Evolutionary conservation across 768 basidiomycete genomes (phyloP), one percentile per base, ranked within the genome.

Genomic region (Sporobolomyces pararoseus): DNA sequence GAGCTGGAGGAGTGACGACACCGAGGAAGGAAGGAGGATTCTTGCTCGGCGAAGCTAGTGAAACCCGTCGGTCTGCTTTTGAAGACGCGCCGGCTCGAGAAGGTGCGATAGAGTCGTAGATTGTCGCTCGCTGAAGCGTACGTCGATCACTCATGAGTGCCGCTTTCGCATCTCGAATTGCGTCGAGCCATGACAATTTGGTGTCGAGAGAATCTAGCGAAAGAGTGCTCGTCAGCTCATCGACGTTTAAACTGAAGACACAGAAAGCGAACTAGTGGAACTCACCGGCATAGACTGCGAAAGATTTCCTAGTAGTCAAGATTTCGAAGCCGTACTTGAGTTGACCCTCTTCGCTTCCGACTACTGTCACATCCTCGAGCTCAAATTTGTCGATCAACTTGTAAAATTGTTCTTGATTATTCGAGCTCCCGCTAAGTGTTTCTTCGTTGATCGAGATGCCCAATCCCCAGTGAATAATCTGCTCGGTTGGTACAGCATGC

Each of bases 331-430:
- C 63, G 37, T 69, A 68, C 70, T 50, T 42, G 32, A 27, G 25
- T n/a, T 46, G 31, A 7, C n/a, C 27, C 31, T 70, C 75, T 4
- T 70, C 76, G 13, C 52, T 66, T 1, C 65, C 72, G 4, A 76
- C 70, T 10, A 78, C 75, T 21, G 77, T 79, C 3, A 78, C 39
- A n/a, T 77, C 76, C 50, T 78, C 76, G 21, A 79, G 70, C 31
- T 69, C 68, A 29, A 78, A 50, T 42, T 63, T 21, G 2, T 71
- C 64, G 23, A 72, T 66, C 29, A 78, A 70, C 16, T 61, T 34
- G 51, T 75, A 77, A 42, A 17, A 12, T 17, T 46, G 42, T 60
- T 9, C 42, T 16, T 23, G 19, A 46, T 25, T 23, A 31, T 6
- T 5, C 25, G 13, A 1, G 29, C 6, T 7, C 7, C 51, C 47